phyloP scores from a whole-genome alignment of 306 rosid species.

The Fragaria ananassa region DNA sequence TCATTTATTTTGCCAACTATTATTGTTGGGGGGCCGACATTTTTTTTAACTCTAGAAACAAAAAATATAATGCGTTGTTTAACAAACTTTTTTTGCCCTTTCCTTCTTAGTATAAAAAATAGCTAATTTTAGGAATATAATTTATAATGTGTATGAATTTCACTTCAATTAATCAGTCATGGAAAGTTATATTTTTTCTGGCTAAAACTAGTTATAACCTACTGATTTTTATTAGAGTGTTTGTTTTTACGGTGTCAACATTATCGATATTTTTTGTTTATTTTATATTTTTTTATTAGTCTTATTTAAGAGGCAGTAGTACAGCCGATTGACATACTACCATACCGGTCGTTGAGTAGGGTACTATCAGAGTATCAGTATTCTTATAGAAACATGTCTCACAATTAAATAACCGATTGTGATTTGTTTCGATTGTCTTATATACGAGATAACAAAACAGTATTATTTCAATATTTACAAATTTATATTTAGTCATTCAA shows the following conservation, averaged over 20 bases:
- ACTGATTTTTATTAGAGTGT: too few species aligned
- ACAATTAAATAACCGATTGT: background rate
- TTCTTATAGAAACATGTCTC: background rate
- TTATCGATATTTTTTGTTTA: too few species aligned
- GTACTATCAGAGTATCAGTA: background rate
- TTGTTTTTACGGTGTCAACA: too few species aligned
- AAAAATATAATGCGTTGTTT: background rate
- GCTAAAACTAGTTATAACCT: too few species aligned
- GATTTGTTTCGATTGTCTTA: background rate
- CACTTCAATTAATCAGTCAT: background rate
- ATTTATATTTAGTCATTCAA: too few species aligned
- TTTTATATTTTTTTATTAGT: too few species aligned
- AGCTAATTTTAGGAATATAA: background rate
- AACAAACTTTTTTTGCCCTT: background rate
- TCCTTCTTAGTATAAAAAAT: background rate
- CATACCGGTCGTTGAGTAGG: background rate
- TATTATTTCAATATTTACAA: too few species aligned
- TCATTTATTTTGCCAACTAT: conserved; percentile 4
- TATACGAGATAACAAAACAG: accelerated
- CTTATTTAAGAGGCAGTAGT: too few species aligned
- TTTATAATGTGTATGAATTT: background rate
- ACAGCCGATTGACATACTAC: background rate
- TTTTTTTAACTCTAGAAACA: background rate
- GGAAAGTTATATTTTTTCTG: background rate
- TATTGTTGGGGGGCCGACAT: background rate